Conservation (phyloP, 2,329 filamentous ascomycete genomes). For the Monilinia aucupariae region DNA sequence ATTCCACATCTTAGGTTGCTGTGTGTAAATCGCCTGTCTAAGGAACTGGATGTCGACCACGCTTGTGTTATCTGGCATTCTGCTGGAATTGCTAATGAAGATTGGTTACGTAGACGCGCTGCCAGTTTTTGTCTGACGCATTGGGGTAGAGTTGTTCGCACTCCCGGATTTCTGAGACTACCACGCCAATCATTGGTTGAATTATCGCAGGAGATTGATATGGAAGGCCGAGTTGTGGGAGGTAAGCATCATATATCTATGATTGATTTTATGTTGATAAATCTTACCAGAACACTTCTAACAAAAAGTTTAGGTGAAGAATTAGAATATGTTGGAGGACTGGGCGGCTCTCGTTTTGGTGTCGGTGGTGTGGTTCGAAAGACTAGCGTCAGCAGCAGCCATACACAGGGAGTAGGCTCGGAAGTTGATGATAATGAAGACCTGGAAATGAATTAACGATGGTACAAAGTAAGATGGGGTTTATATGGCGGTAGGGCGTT, state of each 20-base stretch:
- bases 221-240: conserved; percentile 82
- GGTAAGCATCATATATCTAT: conserved; percentile 61
- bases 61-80: conserved; percentile 96
- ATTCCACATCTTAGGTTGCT: conserved; percentile 88
- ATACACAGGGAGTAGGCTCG: conserved; percentile 47
- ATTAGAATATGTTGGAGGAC: conserved; percentile 43
- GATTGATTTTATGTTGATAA: conserved; percentile 7
- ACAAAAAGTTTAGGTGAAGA: conserved; percentile 32
- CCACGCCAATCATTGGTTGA: conserved; percentile 78
- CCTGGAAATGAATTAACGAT: conserved; percentile 47
- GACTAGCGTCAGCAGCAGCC: conserved; percentile 54
- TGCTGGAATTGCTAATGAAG: conserved; percentile 81
- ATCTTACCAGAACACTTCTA: conserved; percentile 20
- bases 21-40: conserved; percentile 82
- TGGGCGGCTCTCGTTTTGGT: conserved; percentile 45
- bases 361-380: conserved; percentile 47
- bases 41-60: conserved; percentile 89
- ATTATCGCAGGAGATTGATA: conserved; percentile 87
- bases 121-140: conserved; percentile 85
- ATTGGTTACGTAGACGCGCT: conserved; percentile 86
- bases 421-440: conserved; percentile 57
- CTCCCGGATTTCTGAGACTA: conserved; percentile 76
- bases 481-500: not conserved
- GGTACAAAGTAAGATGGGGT: conserved; percentile 8
- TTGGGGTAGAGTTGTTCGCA: conserved; percentile 91